Conservation (phyloP, 345 rosid genomes). For the Salix udensis region DNA sequence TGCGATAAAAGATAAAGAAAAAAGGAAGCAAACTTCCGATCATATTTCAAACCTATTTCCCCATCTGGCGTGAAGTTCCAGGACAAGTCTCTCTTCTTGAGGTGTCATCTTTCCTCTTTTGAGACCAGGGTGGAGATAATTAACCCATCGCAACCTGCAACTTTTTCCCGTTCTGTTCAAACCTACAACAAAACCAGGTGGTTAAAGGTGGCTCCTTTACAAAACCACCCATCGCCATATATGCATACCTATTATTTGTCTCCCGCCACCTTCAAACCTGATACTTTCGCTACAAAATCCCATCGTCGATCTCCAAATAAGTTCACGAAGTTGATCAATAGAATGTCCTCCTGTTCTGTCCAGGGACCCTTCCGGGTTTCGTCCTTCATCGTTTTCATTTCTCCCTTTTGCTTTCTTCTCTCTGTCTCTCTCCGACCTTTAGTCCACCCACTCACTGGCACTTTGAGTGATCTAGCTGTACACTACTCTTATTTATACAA, state of each 20-base stretch:
- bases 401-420: neutral
- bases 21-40: neutral
- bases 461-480: constrained; percentile 26
- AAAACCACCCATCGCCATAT: constrained; percentile 46
- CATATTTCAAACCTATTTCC: constrained; percentile 73
- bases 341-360: constrained; percentile 90
- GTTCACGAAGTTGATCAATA: constrained; percentile 80
- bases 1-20: neutral
- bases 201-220: constrained; percentile 51
- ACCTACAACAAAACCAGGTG: constrained; percentile 79
- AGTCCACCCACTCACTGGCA: constrained; percentile 23
- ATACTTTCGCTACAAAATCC: constrained; percentile 97
- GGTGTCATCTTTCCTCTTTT: constrained; percentile 96
- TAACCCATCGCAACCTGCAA: constrained; percentile 99
- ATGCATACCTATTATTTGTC: constrained; percentile 75
- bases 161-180: constrained; percentile 96
- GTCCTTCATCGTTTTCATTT: constrained; percentile 61
- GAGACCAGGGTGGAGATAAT: constrained; percentile 93
- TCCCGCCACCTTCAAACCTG: constrained; percentile 99
- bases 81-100: constrained; percentile 83
- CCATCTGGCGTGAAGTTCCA: constrained; percentile 91
- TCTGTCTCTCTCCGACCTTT: constrained; percentile 15
- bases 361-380: constrained; percentile 88
- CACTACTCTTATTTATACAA: constrained; percentile 45
- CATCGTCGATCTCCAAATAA: constrained; percentile 95